phyloP scores from a whole-genome alignment of 352 stramenopile genomes.

The Plasmopara muralis region DNA sequence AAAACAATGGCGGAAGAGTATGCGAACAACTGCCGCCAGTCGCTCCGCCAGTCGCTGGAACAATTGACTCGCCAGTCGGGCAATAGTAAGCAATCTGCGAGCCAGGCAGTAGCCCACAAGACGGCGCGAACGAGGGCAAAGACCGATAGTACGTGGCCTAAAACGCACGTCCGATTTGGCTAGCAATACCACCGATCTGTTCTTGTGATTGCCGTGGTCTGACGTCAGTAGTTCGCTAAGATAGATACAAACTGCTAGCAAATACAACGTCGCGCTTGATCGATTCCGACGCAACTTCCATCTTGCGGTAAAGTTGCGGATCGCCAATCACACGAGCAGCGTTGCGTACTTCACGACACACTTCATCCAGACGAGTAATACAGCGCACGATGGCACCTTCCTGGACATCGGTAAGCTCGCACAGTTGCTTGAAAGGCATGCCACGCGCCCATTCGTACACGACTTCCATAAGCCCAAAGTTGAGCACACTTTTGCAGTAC shows the following conservation, averaged over 20 bases:
- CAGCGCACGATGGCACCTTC: conserved; percentile 97
- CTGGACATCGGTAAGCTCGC: conserved; percentile 92
- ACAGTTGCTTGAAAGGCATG: conserved; percentile 96
- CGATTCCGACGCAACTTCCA: conserved; percentile 93
- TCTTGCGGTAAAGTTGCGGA: conserved; percentile 94
- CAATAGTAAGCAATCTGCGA: conserved; percentile 1
- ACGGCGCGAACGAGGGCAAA: conserved; percentile 1
- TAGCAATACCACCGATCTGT: conserved; percentile 1
- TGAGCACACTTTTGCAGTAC: conserved; percentile 88
- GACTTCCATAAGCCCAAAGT: conserved; percentile 93
- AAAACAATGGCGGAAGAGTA: conserved; percentile 37
- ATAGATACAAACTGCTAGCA: conserved; percentile 92
- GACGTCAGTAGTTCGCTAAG: conserved; percentile 19
- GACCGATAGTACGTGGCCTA: conserved; percentile 1
- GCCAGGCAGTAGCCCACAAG: background rate
- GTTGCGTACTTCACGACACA: conserved; percentile 96
- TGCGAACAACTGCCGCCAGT: conserved; percentile 40
- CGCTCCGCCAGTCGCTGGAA: conserved; percentile 29
- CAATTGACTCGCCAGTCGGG: conserved; percentile 18
- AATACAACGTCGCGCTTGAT: conserved; percentile 99
- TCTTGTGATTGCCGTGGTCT: background rate
- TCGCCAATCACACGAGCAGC: conserved; percentile 93
- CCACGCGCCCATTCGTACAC: conserved; percentile 98
- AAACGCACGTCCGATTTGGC: conserved; percentile 36
- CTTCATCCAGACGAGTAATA: conserved; percentile 97